Evolutionary conservation across 257 asterid species (phyloP), one percentile per base, ranked within the genome.

Genomic region (Perilla frutescens): DNA sequence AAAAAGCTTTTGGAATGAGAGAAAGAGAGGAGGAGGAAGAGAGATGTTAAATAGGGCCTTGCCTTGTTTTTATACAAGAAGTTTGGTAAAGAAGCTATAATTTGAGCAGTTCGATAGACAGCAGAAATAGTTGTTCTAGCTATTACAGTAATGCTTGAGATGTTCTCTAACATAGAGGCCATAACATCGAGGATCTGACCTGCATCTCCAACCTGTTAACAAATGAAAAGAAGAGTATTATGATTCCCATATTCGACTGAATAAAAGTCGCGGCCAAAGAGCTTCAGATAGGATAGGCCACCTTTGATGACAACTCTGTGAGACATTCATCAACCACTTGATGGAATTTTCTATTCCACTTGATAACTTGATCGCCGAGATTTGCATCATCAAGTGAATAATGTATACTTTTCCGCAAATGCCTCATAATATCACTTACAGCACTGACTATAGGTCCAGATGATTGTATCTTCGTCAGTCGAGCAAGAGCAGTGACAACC

Each of bases 391-490:
- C 98, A 36, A 89, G 86, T 10, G 96, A 82, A 79, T 78, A 85
- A 71, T 89, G 98, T 79, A 95, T 95, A 75, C 97, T 89, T 81
- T 90, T 95, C 53, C 96, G 91, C 80, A 95, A 82, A 83, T 95
- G 98, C 83, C 98, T 87, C 91, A 92, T 90, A 70, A 92, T 76
- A 84, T 92, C 99, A 62, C 93, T 89, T 47, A 92, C 89, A 26
- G 99, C 92, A 50, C 95, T 90, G 70, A 90, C 87, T 70, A 95
- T 86, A 62, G 98, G 92, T 50, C 89, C 87, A 0, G 99, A 90
- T 57, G 90, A 82, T 77, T 86, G 87, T 55, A 72, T 58, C 84
- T 85, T 95, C 15, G 98, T 87, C 73, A 87, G 90, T 54, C 70
- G 87, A 77, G 87, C 88, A 74, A 95, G 96, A 73, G 86, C 74